Percentiles rank a stretch among this genome's conserved stretches.
These are phyloP conservation scores for Leccinum aurantiacum DNA, from an alignment of 768 basidiomycete species.

Conservation along the genomic window DNA sequence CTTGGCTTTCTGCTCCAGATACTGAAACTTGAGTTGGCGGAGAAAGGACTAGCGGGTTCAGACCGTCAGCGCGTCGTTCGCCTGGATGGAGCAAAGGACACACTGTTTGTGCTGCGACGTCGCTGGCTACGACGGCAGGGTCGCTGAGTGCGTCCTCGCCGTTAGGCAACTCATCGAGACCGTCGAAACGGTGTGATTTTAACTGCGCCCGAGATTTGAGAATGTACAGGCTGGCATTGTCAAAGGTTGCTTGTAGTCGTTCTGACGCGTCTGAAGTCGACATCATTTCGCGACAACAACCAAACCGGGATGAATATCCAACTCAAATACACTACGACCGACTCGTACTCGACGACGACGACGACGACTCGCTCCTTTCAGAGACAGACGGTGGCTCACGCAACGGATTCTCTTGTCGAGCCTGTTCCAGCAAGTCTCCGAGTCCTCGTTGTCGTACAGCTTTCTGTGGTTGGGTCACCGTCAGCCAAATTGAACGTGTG, in stretches of 20 bases:
- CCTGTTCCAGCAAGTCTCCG: conserved; percentile 73
- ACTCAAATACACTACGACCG: conserved; percentile 4
- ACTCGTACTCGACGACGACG: conserved; percentile 11
- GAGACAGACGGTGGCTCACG: conserved; percentile 49
- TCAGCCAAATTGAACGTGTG: neutral
- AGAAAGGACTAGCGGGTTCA: conserved; percentile 57
- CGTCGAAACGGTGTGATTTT: conserved; percentile 30
- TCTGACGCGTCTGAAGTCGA: conserved; percentile 22
- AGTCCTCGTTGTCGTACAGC: conserved; percentile 80
- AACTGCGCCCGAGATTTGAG: conserved; percentile 22
- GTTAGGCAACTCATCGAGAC: conserved; percentile 26
- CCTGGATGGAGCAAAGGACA: conserved; percentile 20
- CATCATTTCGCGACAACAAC: conserved; percentile 18
- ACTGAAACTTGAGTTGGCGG: conserved; percentile 84
- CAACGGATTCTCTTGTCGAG: conserved; percentile 76
- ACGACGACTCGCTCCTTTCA: conserved; percentile 5
- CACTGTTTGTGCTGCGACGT: conserved; percentile 62
- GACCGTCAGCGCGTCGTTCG: conserved; percentile 4
- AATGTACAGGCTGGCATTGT: conserved; percentile 26
- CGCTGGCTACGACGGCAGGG: conserved; percentile 55
- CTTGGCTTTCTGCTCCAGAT: conserved; percentile 88
- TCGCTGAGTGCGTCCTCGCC: conserved; percentile 42
- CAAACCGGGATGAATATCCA: neutral
- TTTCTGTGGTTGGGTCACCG: conserved; percentile 44
- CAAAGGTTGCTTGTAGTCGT: conserved; percentile 29